Evolutionary conservation across 441 rosid genomes (phyloP).

Genomic region (Jatropha multifida): DNA sequence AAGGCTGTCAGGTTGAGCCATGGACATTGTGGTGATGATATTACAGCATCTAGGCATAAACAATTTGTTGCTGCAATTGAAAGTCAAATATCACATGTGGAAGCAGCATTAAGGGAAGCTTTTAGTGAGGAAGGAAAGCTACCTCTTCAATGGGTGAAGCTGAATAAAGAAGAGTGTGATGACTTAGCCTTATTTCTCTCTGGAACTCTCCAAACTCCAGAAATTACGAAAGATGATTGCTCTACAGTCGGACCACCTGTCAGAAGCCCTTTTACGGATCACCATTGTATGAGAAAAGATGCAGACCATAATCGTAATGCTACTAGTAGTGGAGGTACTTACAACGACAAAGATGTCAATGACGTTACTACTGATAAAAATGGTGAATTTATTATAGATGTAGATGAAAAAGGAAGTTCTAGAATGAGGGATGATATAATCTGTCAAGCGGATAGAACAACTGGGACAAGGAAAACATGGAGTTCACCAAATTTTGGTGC

Average conservation of each 20-base stretch:
- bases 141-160: conserved; percentile 67
- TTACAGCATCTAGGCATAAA: conserved; percentile 55
- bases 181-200: conserved; percentile 81
- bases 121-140: conserved; percentile 57
- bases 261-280: conserved; percentile 31
- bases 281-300: conserved; percentile 29
- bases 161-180: conserved; percentile 76
- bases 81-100: conserved; percentile 60
- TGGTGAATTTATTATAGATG: conserved; percentile 47
- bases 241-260: conserved; percentile 27
- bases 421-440: conserved; percentile 36
- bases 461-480: conserved; percentile 58
- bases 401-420: conserved; percentile 45
- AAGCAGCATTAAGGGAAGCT: conserved; percentile 53
- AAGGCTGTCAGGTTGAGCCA: conserved; percentile 64
- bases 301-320: conserved; percentile 22
- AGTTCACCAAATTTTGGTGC: conserved; percentile 58
- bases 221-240: conserved; percentile 34
- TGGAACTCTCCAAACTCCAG: conserved; percentile 45
- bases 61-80: conserved; percentile 72
- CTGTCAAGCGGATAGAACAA: conserved; percentile 38
- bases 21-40: conserved; percentile 48
- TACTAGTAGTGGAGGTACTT: conserved; percentile 25
- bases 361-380: conserved; percentile 27
- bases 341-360: conserved; percentile 26